A percentile compares a stretch with the other conserved stretches of the same genome.
Conservation (phyloP, 2,329 filamentous ascomycete species). For the Botrytis galanthina region DNA sequence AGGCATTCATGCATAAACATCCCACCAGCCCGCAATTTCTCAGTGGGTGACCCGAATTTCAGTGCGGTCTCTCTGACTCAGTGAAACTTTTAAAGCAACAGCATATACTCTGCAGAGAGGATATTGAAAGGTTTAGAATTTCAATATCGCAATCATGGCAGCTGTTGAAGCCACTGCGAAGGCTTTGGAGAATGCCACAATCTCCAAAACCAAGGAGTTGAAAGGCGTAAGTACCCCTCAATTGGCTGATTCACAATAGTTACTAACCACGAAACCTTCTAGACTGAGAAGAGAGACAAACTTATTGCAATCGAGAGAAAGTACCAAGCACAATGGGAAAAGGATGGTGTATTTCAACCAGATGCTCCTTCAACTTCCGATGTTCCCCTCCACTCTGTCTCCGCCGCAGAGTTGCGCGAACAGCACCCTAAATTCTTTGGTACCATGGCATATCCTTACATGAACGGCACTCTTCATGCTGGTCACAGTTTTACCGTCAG, state of each 20-base stretch:
- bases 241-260: conserved; percentile 26
- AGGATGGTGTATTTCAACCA: conserved; percentile 75
- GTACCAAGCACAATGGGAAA: conserved; percentile 83
- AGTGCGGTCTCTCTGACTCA: conserved; percentile 25
- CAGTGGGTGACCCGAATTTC: conserved; percentile 17
- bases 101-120: conserved; percentile 11
- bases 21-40: conserved; percentile 20
- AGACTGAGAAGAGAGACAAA: conserved; percentile 85
- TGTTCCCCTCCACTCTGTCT: conserved; percentile 70
- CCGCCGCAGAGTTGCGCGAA: conserved; percentile 70
- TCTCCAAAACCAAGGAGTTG: conserved; percentile 61
- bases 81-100: conserved; percentile 14
- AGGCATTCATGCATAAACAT: conserved; percentile 25
- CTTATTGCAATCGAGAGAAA: conserved; percentile 84
- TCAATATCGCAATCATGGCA: conserved; percentile 45
- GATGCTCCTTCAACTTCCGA: conserved; percentile 79
- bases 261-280: conserved; percentile 27
- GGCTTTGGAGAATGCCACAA: conserved; percentile 51
- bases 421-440: conserved; percentile 91
- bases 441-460: conserved; percentile 73
- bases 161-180: conserved; percentile 39
- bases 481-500: conserved; percentile 89
- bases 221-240: conserved; percentile 49
- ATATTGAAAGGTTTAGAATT: conserved; percentile 6
- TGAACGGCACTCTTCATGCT: conserved; percentile 86